Base-by-base conservation (phyloP, 768 basidiomycete species). In the Botryobasidium botryosum region DNA sequence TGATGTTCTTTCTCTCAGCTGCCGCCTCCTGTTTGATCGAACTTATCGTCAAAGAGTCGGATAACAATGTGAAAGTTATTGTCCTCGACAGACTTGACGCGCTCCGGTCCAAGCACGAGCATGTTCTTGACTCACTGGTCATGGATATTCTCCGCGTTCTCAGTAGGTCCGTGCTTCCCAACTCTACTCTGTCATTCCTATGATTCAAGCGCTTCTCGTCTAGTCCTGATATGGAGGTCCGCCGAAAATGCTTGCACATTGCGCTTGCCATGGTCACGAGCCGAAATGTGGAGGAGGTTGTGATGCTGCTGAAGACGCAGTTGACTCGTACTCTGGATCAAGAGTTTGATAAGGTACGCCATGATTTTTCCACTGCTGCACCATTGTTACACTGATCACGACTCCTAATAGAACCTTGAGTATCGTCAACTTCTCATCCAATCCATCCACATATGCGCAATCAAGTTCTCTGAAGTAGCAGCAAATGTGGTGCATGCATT, bases 51-150 rank as follows among this genome's bases (percentile, higher is more conserved):
- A 92, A 91, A 63, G 92, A 97, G 62, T 87, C 90, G 1, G 92
- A 97, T 64, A 99, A 97, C 64, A 99, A 99, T 54, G 92, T 96
- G 61, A 97, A 96, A 62, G 72, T 96, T 36, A 97, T 97, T 48
- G 92, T 97, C 15, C 70, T 99, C 21, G 85, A 92, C 57, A 77
- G 94, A 36, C 71, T 99, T 28, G 85, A 96, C 44, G 63, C 62
- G 27, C 68, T 99, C 18, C 74, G 85, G 35, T 67, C 75, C 4
- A 85, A 79, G 56, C 90, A 96, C 60, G 90, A 85, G 15, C 76
- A 77, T 54, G 77, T 96, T 29, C 65, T 97, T 32, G 90, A 97
- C 56, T 71, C 77, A 10, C 72, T 96, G 42, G 88, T 90, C 50
- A 91, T 94, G 85, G 94, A 99, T 53, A 74, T 99, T 35, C 70